phyloP scores from a whole-genome alignment of 208 protist species.

The Acanthamoeba sp. region DNA sequence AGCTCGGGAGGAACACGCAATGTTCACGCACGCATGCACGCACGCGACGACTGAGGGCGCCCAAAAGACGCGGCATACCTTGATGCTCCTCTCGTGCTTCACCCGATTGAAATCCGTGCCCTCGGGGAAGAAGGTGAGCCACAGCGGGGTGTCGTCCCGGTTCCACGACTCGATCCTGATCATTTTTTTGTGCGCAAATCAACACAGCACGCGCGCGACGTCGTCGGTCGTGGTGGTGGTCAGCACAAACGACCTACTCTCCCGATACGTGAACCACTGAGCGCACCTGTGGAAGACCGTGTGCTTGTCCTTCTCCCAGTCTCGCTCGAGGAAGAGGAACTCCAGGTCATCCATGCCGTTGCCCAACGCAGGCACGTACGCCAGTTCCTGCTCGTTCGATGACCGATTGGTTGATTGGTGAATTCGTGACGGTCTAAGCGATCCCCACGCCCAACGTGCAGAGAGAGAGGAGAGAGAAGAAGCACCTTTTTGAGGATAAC shows the following conservation, averaged over 20 bases:
- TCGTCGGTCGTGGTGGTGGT: background rate
- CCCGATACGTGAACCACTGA: no score
- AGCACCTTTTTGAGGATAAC: slow-evolving; percentile 74
- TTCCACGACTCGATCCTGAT: slow-evolving; percentile 71
- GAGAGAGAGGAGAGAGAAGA: background rate
- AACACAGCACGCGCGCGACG: background rate
- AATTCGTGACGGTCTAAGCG: no score
- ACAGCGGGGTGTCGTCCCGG: slow-evolving; percentile 5
- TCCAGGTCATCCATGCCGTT: slow-evolving; percentile 72
- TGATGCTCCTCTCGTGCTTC: slow-evolving; percentile 59
- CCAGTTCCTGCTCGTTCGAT: background rate
- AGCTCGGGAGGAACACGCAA: background rate
- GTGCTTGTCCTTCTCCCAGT: slow-evolving; percentile 66
- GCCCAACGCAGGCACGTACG: slow-evolving; percentile 64
- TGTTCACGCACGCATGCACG: background rate
- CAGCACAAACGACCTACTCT: no score
- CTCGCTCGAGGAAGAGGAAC: slow-evolving; percentile 68
- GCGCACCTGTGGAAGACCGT: slow-evolving; percentile 23
- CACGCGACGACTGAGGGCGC: background rate
- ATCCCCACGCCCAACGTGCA: background rate
- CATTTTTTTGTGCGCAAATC: background rate
- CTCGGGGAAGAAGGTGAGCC: slow-evolving; percentile 74
- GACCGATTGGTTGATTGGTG: background rate
- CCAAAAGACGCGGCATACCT: slow-evolving; percentile 27
- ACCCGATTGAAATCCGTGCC: slow-evolving; percentile 62